Conservation (phyloP, 2,329 filamentous ascomycete species). For the Alternaria atra region DNA sequence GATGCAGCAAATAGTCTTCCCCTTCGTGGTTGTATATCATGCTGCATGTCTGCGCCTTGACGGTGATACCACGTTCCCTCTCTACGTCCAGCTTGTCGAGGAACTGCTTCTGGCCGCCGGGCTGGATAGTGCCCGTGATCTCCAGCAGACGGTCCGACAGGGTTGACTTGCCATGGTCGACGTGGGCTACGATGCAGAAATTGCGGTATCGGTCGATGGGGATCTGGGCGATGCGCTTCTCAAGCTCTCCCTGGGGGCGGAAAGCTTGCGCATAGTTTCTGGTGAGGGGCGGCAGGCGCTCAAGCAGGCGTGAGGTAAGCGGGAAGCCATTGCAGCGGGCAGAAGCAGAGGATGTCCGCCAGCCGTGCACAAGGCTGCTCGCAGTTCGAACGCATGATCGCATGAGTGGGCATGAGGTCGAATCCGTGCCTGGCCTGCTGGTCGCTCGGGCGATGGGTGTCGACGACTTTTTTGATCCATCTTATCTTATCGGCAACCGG, state of each 20-base stretch:
- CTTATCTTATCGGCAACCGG: slow-evolving; percentile 35
- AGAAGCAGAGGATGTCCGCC: slow-evolving; percentile 41
- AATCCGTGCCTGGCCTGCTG: slow-evolving; percentile 10
- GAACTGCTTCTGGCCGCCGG: slow-evolving; percentile 91
- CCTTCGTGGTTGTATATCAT: slow-evolving; percentile 93
- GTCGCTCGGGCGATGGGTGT: slow-evolving; percentile 10
- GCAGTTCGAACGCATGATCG: slow-evolving; percentile 59
- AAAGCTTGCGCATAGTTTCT: slow-evolving; percentile 48
- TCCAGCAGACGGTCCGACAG: slow-evolving; percentile 92
- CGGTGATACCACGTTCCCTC: slow-evolving; percentile 93
- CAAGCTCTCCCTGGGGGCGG: slow-evolving; percentile 61
- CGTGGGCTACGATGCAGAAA: slow-evolving; percentile 98
- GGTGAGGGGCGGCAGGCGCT: slow-evolving; percentile 39
- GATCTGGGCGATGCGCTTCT: slow-evolving; percentile 74
- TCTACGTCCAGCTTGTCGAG: slow-evolving; percentile 97
- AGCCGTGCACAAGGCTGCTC: slow-evolving; percentile 52
- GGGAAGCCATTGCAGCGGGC: slow-evolving; percentile 29
- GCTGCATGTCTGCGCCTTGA: slow-evolving; percentile 97
- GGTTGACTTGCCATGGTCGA: slow-evolving; percentile 98
- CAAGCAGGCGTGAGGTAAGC: slow-evolving; percentile 29
- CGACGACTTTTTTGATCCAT: slow-evolving; percentile 17
- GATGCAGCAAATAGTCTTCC: slow-evolving; percentile 88
- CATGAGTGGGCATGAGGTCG: slow-evolving; percentile 55
- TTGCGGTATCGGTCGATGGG: slow-evolving; percentile 85
- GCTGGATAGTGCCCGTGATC: slow-evolving; percentile 88